Evolutionary conservation across 345 rosid species (phyloP).

Genomic region (Ceriops zippeliana): DNA sequence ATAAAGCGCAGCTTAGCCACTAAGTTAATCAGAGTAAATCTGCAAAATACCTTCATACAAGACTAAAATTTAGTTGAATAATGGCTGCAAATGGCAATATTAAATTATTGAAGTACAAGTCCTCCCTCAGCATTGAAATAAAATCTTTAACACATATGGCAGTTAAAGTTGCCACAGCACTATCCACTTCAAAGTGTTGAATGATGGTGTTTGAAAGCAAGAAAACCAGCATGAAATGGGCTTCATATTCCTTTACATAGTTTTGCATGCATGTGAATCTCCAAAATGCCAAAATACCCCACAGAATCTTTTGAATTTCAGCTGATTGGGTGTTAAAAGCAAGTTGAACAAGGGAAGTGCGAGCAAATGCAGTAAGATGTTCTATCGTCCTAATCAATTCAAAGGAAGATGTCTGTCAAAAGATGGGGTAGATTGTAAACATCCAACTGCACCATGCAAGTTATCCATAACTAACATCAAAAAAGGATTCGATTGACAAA

Average conservation of each 20-base stretch:
- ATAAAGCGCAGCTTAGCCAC: conserved; percentile 5
- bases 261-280: not conserved
- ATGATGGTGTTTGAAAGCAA: not conserved
- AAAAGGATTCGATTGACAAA: no score
- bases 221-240: not conserved
- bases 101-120: not conserved
- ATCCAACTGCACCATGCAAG: no score
- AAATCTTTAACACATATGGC: not conserved
- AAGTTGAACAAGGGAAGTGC: no score
- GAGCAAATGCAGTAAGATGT: no score
- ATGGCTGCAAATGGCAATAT: not conserved
- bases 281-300: not conserved
- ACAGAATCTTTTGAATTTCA: not conserved
- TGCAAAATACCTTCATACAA: not conserved
- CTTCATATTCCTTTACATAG: not conserved
- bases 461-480: no score
- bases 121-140: not conserved
- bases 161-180: not conserved
- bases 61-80: not conserved
- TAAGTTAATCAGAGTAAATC: conserved; percentile 4
- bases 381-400: no score
- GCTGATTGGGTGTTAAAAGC: no score
- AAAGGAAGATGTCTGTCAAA: no score
- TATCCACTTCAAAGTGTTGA: not conserved
- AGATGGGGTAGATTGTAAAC: no score